phyloP scores from a whole-genome alignment of 2,329 filamentous ascomycete genomes.

The Alternaria gaisen region DNA sequence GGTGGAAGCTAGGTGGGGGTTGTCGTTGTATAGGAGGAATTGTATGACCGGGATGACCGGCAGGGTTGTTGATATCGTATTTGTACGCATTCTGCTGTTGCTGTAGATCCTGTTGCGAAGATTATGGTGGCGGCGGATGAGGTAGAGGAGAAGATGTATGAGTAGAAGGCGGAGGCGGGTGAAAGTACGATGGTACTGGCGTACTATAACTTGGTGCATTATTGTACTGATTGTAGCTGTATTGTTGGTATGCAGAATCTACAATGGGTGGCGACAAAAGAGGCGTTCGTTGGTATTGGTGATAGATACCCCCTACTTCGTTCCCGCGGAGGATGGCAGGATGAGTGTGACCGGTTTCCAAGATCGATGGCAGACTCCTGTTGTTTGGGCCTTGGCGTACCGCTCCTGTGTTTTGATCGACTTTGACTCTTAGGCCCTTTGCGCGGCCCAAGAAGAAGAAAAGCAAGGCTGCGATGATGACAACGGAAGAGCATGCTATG shows the following conservation, averaged over 20 bases:
- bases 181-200: conserved; percentile 1
- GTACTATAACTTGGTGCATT: not conserved
- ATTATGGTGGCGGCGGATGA: not conserved
- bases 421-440: conserved; percentile 33
- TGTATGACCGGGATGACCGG: conserved; percentile 2
- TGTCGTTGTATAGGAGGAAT: not conserved
- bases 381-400: not conserved
- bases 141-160: not conserved
- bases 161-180: not conserved
- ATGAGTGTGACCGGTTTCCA: not conserved
- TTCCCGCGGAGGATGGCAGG: not conserved
- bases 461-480: conserved; percentile 31
- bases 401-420: conserved; percentile 31
- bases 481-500: conserved; percentile 59
- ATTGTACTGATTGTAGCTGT: not conserved
- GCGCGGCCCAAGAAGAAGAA: conserved; percentile 42
- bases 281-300: conserved; percentile 3
- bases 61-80: conserved; percentile 7
- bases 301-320: not conserved
- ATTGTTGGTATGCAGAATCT: not conserved
- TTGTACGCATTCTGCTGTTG: not conserved
- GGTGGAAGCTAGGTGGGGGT: not conserved
- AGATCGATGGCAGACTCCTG: conserved; percentile 1
- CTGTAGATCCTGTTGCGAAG: not conserved
- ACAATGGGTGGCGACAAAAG: not conserved